A percentile compares a stretch with the other conserved stretches of the same genome.
These are phyloP conservation scores for Cystobasidium pallidum DNA, from an alignment of 1,284 basidiomycete species.

Conservation along the genomic window DNA sequence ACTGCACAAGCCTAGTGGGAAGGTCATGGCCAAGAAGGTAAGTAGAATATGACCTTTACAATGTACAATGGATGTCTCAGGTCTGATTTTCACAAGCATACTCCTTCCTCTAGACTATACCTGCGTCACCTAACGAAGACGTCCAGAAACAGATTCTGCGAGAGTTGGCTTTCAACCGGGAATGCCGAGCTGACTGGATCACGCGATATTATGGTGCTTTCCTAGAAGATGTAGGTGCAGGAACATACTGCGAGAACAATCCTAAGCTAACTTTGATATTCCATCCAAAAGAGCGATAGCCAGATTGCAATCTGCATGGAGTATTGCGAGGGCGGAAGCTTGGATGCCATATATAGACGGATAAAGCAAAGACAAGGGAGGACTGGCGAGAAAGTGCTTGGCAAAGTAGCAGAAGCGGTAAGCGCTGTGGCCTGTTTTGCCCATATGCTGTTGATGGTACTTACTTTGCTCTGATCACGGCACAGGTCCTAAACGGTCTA, in stretches of 20 bases:
- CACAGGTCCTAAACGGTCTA: conserved; percentile 82
- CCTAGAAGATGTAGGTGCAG: conserved; percentile 71
- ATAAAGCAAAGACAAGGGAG: conserved; percentile 76
- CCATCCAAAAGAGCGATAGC: conserved; percentile 62
- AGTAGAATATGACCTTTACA: conserved; percentile 44
- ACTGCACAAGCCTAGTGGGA: conserved; percentile 71
- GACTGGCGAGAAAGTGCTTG: conserved; percentile 88
- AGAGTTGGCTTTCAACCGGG: conserved; percentile 86
- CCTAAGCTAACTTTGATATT: neutral
- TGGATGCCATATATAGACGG: conserved; percentile 83
- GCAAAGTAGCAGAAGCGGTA: conserved; percentile 87
- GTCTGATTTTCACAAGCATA: too few species aligned
- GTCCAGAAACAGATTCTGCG: conserved; percentile 82
- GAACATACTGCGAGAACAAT: neutral
- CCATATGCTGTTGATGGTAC: neutral
- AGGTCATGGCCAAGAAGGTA: conserved; percentile 87
- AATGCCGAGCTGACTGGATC: conserved; percentile 83
- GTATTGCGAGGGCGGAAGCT: conserved; percentile 75
- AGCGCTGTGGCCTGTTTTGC: conserved; percentile 52
- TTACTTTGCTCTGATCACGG: neutral
- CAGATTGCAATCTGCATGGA: conserved; percentile 98
- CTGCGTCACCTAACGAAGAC: conserved; percentile 87
- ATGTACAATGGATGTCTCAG: too few species aligned
- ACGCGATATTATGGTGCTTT: conserved; percentile 93
- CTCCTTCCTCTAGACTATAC: conserved; percentile 68